phyloP scores from a whole-genome alignment of 768 basidiomycete species.

The Russula vinacea region DNA sequence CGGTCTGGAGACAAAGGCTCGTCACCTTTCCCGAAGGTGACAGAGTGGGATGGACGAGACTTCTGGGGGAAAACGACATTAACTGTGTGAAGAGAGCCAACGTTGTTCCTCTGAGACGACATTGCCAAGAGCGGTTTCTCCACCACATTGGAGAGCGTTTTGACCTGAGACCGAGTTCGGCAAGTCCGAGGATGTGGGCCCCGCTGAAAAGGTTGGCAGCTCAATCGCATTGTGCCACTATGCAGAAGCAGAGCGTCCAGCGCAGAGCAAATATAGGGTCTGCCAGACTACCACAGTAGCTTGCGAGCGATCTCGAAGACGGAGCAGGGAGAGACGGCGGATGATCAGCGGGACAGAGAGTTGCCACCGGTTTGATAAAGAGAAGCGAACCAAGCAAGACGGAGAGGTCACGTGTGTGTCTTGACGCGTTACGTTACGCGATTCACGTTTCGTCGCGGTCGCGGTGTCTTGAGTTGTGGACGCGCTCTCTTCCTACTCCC shows the following conservation, averaged over 20 bases:
- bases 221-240: constrained; percentile 20
- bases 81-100: constrained; percentile 16
- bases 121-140: constrained; percentile 1
- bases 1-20: constrained; percentile 3
- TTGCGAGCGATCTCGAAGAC: neutral
- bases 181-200: constrained; percentile 9
- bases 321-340: neutral
- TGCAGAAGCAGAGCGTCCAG: constrained; percentile 24
- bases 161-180: constrained; percentile 5
- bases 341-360: constrained; percentile 2
- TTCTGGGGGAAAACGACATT: constrained; percentile 24
- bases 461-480: neutral
- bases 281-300: neutral
- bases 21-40: neutral
- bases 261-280: constrained; percentile 9
- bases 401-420: constrained; percentile 15
- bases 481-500: neutral
- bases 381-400: neutral
- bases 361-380: neutral
- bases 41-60: constrained; percentile 8
- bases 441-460: neutral
- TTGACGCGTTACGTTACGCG: constrained; percentile 18
- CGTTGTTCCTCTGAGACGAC: constrained; percentile 13
- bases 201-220: constrained; percentile 15
- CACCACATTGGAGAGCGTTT: constrained; percentile 4